Evolutionary conservation across 495 filamentous ascomycete genomes (phyloP).

Genomic region (Penicillium paradoxum): DNA sequence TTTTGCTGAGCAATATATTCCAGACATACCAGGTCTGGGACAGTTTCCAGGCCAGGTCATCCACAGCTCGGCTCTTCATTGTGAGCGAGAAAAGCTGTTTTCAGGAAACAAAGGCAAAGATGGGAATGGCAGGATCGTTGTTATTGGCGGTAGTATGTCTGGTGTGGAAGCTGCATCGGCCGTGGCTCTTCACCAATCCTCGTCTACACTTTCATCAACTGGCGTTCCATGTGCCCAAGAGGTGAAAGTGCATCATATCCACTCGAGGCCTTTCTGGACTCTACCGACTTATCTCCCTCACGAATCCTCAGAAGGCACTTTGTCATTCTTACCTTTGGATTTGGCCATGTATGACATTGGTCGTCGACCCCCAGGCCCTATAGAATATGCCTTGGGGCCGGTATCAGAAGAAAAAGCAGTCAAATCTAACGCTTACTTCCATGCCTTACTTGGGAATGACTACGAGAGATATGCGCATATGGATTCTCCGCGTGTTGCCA

Average conservation of each 20-base stretch:
- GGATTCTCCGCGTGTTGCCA: background rate
- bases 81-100: slow-evolving; percentile 18
- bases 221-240: slow-evolving; percentile 21
- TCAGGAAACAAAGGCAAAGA: background rate
- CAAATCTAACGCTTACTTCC: slow-evolving; percentile 49
- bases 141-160: slow-evolving; percentile 82
- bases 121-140: slow-evolving; percentile 41
- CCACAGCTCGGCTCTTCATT: slow-evolving; percentile 55
- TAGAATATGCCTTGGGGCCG: slow-evolving; percentile 56
- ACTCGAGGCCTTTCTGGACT: slow-evolving; percentile 66
- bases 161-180: slow-evolving; percentile 71
- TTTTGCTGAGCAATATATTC: slow-evolving; percentile 60
- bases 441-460: slow-evolving; percentile 54
- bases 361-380: slow-evolving; percentile 50
- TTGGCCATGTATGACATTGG: slow-evolving; percentile 66
- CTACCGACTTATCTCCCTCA: slow-evolving; percentile 59
- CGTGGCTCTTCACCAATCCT: slow-evolving; percentile 65
- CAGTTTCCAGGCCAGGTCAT: slow-evolving; percentile 35
- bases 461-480: slow-evolving; percentile 41
- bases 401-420: slow-evolving; percentile 50
- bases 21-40: slow-evolving; percentile 38
- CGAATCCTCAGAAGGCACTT: slow-evolving; percentile 22
- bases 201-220: slow-evolving; percentile 43
- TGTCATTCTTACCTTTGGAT: slow-evolving; percentile 72
- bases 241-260: slow-evolving; percentile 58